phyloP scores from a whole-genome alignment of 192 early-diverging fungal species.

The Bifiguratus adelaidae region DNA sequence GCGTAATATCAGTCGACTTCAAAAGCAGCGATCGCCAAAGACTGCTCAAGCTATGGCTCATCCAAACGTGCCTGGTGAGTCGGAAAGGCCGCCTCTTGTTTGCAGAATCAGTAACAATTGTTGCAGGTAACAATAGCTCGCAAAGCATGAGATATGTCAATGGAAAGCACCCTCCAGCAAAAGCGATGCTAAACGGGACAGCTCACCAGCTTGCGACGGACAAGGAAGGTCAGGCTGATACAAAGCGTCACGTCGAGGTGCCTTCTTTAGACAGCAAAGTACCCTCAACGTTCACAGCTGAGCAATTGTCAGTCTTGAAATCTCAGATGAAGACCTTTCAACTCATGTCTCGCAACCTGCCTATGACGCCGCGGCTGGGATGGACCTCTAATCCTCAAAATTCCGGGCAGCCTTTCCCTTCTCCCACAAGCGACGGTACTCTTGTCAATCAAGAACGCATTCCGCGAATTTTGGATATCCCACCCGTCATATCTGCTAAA shows the following conservation, averaged over 20 bases:
- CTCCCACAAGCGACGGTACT: not conserved
- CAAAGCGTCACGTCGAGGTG: not conserved
- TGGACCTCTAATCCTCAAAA: no score
- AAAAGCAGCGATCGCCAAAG: not conserved
- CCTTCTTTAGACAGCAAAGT: not conserved
- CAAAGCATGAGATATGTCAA: not conserved
- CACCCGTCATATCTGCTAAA: not conserved
- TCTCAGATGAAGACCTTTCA: slow-evolving; percentile 74
- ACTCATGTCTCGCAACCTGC: slow-evolving; percentile 57
- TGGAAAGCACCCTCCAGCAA: slow-evolving; percentile 3
- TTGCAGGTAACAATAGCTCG: slow-evolving; percentile 14
- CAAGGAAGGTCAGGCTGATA: no score
- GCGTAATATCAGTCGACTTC: slow-evolving; percentile 16
- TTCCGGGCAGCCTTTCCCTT: slow-evolving; percentile 28
- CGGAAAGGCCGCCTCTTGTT: no score
- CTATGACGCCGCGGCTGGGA: slow-evolving; percentile 53
- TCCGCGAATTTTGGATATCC: no score
- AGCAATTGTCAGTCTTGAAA: slow-evolving; percentile 57
- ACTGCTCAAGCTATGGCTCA: no score
- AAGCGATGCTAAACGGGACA: not conserved
- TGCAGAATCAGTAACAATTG: slow-evolving; percentile 8
- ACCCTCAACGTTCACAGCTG: slow-evolving; percentile 30
- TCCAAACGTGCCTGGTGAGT: no score
- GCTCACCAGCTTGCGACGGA: not conserved
- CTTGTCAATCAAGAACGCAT: no score